Evolutionary conservation across 2,329 filamentous ascomycete genomes (phyloP).

Genomic region (Penicillium sp.): DNA sequence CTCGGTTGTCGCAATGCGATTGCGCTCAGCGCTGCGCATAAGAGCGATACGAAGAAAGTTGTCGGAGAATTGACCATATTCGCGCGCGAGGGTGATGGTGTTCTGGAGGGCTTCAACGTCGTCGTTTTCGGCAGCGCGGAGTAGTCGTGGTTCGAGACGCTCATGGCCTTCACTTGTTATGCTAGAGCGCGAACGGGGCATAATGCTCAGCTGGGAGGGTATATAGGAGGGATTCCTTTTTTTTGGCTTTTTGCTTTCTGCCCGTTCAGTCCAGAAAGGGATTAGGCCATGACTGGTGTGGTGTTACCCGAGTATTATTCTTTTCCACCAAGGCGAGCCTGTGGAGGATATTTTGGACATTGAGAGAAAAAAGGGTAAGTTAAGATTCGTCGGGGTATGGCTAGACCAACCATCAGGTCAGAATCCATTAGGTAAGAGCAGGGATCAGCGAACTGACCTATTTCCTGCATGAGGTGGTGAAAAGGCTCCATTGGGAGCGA

Average conservation of each 20-base stretch:
- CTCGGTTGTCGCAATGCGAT: conserved; percentile 31
- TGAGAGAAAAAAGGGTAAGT: background rate
- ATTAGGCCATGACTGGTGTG: conserved; percentile 12
- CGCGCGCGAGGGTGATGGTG: conserved; percentile 34
- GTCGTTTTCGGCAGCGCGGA: conserved; percentile 42
- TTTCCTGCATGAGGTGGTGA: background rate
- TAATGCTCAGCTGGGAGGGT: conserved; percentile 4
- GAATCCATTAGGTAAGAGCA: background rate
- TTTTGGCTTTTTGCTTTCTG: background rate
- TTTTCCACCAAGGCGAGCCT: background rate
- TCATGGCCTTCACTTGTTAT: conserved; percentile 38
- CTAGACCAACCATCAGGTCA: background rate
- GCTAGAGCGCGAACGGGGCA: conserved; percentile 34
- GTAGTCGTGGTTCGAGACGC: conserved; percentile 44
- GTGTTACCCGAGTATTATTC: background rate
- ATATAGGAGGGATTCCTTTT: background rate
- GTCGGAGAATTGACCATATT: conserved; percentile 38
- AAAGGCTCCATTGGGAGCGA: background rate
- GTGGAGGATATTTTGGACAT: background rate
- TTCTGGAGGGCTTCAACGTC: conserved; percentile 34
- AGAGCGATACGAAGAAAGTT: conserved; percentile 42
- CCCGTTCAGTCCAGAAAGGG: background rate
- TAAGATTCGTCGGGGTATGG: background rate
- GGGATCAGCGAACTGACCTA: background rate
- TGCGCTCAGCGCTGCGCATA: conserved; percentile 43